Evolutionary conservation across 2,329 filamentous ascomycete species (phyloP).

Genomic region (Aureobasidium zeae): DNA sequence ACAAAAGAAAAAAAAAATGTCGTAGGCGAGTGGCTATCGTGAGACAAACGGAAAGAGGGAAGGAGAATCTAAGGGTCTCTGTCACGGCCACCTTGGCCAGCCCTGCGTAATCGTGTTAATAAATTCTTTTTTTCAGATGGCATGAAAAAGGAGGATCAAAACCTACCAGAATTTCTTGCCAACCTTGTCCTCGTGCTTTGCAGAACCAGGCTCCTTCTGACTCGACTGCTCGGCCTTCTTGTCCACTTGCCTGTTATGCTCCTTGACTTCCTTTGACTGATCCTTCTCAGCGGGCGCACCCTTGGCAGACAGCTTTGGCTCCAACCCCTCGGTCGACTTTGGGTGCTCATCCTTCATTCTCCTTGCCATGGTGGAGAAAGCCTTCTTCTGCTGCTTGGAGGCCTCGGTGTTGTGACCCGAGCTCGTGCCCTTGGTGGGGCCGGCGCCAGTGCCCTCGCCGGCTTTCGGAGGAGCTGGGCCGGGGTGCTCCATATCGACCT

Average conservation of each 20-base stretch:
- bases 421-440: constrained; percentile 24
- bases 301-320: constrained; percentile 36
- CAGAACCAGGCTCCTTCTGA: constrained; percentile 30
- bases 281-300: constrained; percentile 27
- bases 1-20: constrained; percentile 7
- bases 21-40: neutral
- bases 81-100: constrained; percentile 14
- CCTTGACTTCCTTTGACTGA: constrained; percentile 29
- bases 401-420: constrained; percentile 17
- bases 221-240: constrained; percentile 34
- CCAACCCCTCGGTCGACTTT: constrained; percentile 25
- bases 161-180: constrained; percentile 30
- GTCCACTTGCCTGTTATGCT: constrained; percentile 39
- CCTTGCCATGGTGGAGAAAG: constrained; percentile 12
- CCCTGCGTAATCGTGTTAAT: no score
- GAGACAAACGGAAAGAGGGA: neutral
- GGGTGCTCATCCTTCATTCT: constrained; percentile 8
- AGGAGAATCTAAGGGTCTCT: constrained; percentile 10
- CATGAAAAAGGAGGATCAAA: neutral
- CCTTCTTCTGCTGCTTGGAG: constrained; percentile 16
- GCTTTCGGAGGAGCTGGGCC: constrained; percentile 36
- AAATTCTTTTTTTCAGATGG: neutral
- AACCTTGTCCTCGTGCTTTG: constrained; percentile 37
- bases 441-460: constrained; percentile 28
- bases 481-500: constrained; percentile 36